These are phyloP conservation scores for Lipomyces oligophaga DNA, from an alignment of 805 yeast species.

Conservation along the genomic window DNA sequence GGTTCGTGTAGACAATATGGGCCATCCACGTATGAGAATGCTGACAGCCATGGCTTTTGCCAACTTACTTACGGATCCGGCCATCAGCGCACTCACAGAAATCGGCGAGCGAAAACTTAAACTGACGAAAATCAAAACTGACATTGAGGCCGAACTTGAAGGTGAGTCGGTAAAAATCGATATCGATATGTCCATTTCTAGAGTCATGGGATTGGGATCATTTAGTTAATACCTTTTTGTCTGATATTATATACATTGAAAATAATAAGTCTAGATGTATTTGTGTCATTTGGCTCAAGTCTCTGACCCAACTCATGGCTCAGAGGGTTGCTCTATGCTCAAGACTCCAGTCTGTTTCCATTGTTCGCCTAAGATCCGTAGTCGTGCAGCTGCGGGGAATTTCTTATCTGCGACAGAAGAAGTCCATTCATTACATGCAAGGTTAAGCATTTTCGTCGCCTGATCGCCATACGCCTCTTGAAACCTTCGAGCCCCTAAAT, in stretches of 20 bases:
- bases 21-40: slow-evolving; percentile 74
- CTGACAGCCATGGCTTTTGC: slow-evolving; percentile 60
- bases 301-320: too few species aligned
- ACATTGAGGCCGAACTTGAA: slow-evolving; percentile 18
- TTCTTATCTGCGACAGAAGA: slow-evolving; percentile 47
- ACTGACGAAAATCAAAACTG: slow-evolving; percentile 8
- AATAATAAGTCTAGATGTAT: not conserved
- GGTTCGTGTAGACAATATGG: slow-evolving; percentile 48
- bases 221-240: not conserved
- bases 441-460: slow-evolving; percentile 55
- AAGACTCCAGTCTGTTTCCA: slow-evolving; percentile 53
- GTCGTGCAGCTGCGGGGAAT: slow-evolving; percentile 74
- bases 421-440: slow-evolving; percentile 53
- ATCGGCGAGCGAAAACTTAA: slow-evolving; percentile 4
- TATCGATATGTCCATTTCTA: slow-evolving; percentile 9
- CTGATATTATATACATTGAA: slow-evolving; percentile 1
- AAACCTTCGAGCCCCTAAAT: slow-evolving; percentile 62
- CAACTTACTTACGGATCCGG: slow-evolving; percentile 40
- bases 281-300: too few species aligned
- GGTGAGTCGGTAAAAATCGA: slow-evolving; percentile 22
- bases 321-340: slow-evolving; percentile 47
- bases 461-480: slow-evolving; percentile 61
- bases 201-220: slow-evolving; percentile 6
- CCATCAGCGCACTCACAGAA: slow-evolving; percentile 2
- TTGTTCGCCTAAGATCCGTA: slow-evolving; percentile 75